Conservation (phyloP, 2,329 filamentous ascomycete species). For the Aspergillus caelatus region DNA sequence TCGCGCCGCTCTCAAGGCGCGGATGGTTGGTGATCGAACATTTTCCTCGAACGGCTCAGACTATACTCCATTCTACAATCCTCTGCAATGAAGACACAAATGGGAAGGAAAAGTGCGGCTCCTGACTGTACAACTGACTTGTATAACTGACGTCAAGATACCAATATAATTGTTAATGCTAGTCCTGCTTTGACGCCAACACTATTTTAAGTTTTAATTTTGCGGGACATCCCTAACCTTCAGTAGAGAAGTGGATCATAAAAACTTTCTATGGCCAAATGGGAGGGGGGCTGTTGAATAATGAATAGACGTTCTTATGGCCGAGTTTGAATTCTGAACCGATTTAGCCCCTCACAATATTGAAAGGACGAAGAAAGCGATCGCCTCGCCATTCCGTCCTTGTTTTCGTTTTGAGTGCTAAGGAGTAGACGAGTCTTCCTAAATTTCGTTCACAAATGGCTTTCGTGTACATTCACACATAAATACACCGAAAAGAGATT, state of each 20-base stretch:
- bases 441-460: background rate
- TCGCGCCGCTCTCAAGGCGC: slow-evolving; percentile 43
- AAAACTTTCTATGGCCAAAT: background rate
- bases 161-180: slow-evolving; percentile 9
- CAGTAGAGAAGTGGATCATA: too few species aligned
- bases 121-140: slow-evolving; percentile 3
- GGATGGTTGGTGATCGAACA: slow-evolving; percentile 36
- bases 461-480: background rate
- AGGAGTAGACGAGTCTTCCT: background rate
- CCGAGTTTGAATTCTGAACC: background rate
- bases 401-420: background rate
- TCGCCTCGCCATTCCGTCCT: background rate
- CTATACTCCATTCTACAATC: slow-evolving; percentile 38
- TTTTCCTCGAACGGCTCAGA: slow-evolving; percentile 28
- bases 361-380: background rate
- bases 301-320: background rate
- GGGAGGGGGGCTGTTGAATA: background rate
- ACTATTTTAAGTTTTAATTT: background rate
- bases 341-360: background rate
- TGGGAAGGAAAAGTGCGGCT: background rate
- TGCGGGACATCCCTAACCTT: background rate
- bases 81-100: slow-evolving; percentile 26
- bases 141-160: slow-evolving; percentile 25
- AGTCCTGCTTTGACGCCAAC: background rate
- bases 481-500: background rate